Conservation (phyloP, 768 basidiomycete genomes). For the Amanita phalloides region DNA sequence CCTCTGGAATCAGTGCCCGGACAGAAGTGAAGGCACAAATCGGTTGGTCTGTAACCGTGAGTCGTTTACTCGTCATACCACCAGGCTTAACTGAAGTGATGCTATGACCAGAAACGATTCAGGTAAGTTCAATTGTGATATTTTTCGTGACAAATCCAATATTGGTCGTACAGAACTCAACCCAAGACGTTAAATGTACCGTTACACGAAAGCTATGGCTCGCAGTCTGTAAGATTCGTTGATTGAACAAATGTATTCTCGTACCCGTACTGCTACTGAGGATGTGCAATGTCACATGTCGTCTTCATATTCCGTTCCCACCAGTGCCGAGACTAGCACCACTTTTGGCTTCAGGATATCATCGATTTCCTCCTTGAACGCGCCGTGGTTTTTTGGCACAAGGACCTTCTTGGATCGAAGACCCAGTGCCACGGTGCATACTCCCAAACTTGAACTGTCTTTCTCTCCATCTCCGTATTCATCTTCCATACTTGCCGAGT, state of each 20-base stretch:
- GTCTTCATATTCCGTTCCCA: no score
- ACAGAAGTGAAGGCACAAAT: conserved; percentile 12
- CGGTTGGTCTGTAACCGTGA: conserved; percentile 9
- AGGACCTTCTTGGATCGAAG: conserved; percentile 23
- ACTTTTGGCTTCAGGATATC: conserved; percentile 42
- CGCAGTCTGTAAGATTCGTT: conserved; percentile 3
- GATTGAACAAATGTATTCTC: not conserved
- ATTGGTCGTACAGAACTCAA: not conserved
- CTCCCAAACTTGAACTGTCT: conserved; percentile 17
- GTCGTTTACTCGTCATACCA: not conserved
- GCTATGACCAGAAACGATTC: not conserved
- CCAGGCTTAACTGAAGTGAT: not conserved
- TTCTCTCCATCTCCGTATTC: conserved; percentile 14
- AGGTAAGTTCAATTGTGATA: not conserved
- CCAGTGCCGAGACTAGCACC: conserved; percentile 19
- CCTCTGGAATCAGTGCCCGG: conserved; percentile 11
- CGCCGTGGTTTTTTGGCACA: conserved; percentile 24
- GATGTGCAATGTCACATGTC: not conserved
- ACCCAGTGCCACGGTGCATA: conserved; percentile 54
- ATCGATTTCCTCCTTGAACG: conserved; percentile 29
- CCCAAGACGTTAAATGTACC: conserved; percentile 2
- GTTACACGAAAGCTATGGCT: conserved; percentile 4
- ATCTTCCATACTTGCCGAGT: conserved; percentile 33
- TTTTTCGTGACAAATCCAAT: no score
- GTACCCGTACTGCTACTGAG: not conserved